Conservation (phyloP, 345 rosid genomes). For the Aegle marmelos region DNA sequence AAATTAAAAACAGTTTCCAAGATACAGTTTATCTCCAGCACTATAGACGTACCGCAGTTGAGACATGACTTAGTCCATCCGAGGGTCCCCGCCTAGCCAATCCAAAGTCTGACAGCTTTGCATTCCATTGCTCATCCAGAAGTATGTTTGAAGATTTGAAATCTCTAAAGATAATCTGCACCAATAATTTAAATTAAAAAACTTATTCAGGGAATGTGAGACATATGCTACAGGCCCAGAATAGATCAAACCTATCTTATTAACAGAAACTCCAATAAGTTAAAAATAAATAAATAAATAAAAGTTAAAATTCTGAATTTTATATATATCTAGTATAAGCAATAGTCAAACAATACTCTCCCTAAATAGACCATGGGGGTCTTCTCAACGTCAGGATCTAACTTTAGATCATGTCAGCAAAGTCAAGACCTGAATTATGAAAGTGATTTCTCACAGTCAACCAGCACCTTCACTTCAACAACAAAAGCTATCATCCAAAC, state of each 20-base stretch:
- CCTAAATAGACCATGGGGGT: neutral
- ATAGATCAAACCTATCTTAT: neutral
- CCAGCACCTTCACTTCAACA: neutral
- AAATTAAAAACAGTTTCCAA: neutral
- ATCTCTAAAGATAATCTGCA: constrained; percentile 89
- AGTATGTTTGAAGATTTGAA: constrained; percentile 95
- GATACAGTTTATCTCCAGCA: neutral
- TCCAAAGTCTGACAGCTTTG: constrained; percentile 92
- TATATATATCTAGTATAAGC: neutral
- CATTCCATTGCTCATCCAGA: constrained; percentile 88
- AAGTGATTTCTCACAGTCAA: neutral
- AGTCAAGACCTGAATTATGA: neutral
- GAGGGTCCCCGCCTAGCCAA: constrained; percentile 95
- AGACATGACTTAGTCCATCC: constrained; percentile 84
- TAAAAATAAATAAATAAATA: neutral
- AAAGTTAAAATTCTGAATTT: neutral
- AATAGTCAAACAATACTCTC: neutral
- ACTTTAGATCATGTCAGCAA: neutral
- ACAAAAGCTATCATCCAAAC: neutral
- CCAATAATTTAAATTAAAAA: constrained; percentile 1
- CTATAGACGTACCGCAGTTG: constrained; percentile 64
- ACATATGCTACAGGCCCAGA: neutral
- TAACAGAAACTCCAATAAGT: neutral
- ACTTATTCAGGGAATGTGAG: neutral
- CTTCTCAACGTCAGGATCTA: neutral